A percentile compares a stretch with the other conserved stretches of the same genome.
These are phyloP conservation scores for Cavenderia fasciculata DNA, from an alignment of 78 protist species.

Conservation along the genomic window DNA sequence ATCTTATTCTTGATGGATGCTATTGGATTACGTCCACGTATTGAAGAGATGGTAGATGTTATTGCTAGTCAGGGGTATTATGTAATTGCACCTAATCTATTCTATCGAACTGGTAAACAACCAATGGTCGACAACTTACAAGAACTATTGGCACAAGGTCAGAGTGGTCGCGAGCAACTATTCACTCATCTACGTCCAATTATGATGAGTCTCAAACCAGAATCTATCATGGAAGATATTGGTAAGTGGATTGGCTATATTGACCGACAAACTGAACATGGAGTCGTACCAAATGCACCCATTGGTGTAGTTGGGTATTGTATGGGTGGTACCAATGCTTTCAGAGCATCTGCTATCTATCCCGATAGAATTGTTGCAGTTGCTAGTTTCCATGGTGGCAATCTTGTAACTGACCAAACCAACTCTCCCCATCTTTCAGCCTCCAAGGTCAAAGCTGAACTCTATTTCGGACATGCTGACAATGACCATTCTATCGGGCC, in stretches of 20 bases:
- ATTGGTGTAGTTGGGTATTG: conserved; percentile 47
- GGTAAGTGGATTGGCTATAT: background rate
- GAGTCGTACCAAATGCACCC: background rate
- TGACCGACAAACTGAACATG: background rate
- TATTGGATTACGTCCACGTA: conserved; percentile 30
- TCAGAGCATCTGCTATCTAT: background rate
- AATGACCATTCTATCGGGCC: conserved; percentile 15
- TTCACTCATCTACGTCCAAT: background rate
- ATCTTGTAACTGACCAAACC: background rate
- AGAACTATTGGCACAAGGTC: background rate
- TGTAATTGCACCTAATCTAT: conserved; percentile 46
- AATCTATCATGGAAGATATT: background rate
- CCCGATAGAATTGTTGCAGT: conserved; percentile 15
- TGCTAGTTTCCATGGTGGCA: conserved; percentile 45
- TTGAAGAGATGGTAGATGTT: conserved; percentile 14
- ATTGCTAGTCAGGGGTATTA: conserved; percentile 44
- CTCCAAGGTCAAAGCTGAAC: conserved; percentile 1
- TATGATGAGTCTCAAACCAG: background rate
- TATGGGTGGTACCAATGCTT: conserved; percentile 42
- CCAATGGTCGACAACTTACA: background rate
- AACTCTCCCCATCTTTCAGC: background rate
- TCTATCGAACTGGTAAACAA: conserved; percentile 11
- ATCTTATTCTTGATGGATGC: conserved; percentile 54
- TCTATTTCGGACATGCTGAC: conserved; percentile 66
- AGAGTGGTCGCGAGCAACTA: background rate